These are phyloP conservation scores for Solanum sejunctum DNA, from an alignment of 257 asterid species.

Conservation along the genomic window DNA sequence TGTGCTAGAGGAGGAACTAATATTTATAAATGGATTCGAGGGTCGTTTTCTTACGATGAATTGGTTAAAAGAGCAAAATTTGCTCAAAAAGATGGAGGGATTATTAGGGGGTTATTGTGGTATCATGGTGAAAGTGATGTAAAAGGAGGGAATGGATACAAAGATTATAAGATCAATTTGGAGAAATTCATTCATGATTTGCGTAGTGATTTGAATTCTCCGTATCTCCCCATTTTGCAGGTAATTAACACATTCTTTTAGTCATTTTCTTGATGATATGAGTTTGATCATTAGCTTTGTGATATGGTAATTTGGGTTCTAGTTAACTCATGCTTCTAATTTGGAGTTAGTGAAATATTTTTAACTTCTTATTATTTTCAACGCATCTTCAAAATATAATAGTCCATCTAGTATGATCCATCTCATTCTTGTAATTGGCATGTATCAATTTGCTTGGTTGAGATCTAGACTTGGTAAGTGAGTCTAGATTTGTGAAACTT, in stretches of 20 bases:
- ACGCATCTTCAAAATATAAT: no score
- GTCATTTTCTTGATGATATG: not conserved
- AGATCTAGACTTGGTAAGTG: no score
- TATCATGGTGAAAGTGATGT: constrained; percentile 34
- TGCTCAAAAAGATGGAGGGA: constrained; percentile 15
- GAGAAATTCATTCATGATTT: constrained; percentile 8
- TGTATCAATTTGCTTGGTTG: no score
- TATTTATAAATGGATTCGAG: constrained; percentile 16
- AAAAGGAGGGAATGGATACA: not conserved
- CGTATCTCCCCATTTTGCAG: constrained; percentile 2
- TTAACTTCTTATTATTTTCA: not conserved
- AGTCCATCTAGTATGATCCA: not conserved
- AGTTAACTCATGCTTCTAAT: not conserved
- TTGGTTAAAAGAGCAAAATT: constrained; percentile 13
- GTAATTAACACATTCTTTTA: not conserved
- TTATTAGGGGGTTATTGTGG: constrained; percentile 22
- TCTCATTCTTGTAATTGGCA: no score
- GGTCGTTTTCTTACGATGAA: not conserved
- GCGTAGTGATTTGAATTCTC: constrained; percentile 6
- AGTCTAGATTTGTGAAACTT: no score
- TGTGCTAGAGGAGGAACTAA: constrained; percentile 30
- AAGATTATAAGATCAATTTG: not conserved
- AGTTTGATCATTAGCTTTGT: not conserved
- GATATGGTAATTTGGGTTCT: not conserved
- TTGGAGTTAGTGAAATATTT: not conserved